Base-by-base conservation (phyloP, 140 eudicot genomes). In the Anethum foeniculum region DNA sequence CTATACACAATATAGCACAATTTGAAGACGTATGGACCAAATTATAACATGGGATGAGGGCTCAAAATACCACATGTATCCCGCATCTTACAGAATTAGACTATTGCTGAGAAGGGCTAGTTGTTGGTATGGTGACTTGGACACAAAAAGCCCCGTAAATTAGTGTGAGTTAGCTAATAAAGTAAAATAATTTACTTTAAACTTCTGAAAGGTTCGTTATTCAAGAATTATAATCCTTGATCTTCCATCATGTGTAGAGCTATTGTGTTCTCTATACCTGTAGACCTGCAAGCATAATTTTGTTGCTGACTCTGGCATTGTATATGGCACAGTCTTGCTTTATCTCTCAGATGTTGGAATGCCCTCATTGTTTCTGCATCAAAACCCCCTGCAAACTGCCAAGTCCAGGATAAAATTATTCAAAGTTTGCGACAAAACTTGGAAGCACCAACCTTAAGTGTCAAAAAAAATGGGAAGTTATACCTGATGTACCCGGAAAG, bases 401-500 rank as follows among this genome's bases (percentile, higher is more conserved):
- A 79, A 79, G 19, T 3, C 7, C 75, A 16, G 78, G 46, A 78
- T 76, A 4, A 4, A 28, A 25, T 8, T 39, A 23, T 19, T 69
- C 3, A 51, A 27, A 28, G 12, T 16, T 11, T 54, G 47, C 46
- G 14, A 18, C 14, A 44, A 43, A 13, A 25, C 47, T 39, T 44
- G 23, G 1, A 39, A 43, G 36, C 18, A 36, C 44, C 30, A 7
- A 38, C 62, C 62, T 19, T 54, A 39, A 6, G 1, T 7, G 8
- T 18, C 32, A 41, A 12, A 10, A 12, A 41, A 12, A 10, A 12
- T 74, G 32, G 3, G 13, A 9, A 65, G 8, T 72, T 27, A 77
- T 81, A 94, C 98, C 98, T 94, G 98, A 86, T 94, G 98, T 39
- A 89, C 97, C 32, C 98, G 88, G 77, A 90, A 94, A n/a, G 98